Conservation (phyloP, 768 basidiomycete species). For the Auricularia cornea region DNA sequence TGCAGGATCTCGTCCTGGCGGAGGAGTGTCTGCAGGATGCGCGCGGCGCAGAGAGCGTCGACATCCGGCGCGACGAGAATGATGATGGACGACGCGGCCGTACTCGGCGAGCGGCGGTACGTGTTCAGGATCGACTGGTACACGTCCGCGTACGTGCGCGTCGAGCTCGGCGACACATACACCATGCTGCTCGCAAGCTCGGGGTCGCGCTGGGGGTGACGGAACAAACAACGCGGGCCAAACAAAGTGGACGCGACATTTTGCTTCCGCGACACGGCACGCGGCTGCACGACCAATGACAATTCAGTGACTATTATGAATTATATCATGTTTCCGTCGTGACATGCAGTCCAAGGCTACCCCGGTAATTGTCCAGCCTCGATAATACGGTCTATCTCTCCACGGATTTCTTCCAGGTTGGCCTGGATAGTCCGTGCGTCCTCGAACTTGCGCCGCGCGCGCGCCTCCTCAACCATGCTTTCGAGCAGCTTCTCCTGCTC, state of each 20-base stretch:
- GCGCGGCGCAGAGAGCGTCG: slow-evolving; percentile 84
- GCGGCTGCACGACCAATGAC: too few relatives aligned
- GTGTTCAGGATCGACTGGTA: slow-evolving; percentile 64
- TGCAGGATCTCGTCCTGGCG: slow-evolving; percentile 92
- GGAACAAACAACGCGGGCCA: background rate
- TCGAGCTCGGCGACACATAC: background rate
- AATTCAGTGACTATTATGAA: too few relatives aligned
- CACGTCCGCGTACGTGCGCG: slow-evolving; percentile 51
- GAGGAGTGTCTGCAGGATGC: slow-evolving; percentile 83
- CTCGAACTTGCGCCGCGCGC: slow-evolving; percentile 87
- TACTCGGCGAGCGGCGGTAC: slow-evolving; percentile 63
- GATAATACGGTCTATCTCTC: slow-evolving; percentile 65
- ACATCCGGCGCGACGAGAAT: slow-evolving; percentile 85
- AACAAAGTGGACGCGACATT: background rate
- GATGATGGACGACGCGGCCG: slow-evolving; percentile 75
- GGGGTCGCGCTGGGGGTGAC: background rate
- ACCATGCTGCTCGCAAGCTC: background rate
- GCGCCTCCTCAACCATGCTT: slow-evolving; percentile 85
- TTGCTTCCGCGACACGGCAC: background rate
- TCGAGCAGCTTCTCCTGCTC: slow-evolving; percentile 93
- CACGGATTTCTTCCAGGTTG: slow-evolving; percentile 74
- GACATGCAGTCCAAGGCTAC: background rate
- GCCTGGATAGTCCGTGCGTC: slow-evolving; percentile 78
- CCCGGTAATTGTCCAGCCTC: background rate
- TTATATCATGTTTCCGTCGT: background rate